These are phyloP conservation scores for Telfairia occidentalis DNA, from an alignment of 331 rosid genomes.

Conservation along the genomic window DNA sequence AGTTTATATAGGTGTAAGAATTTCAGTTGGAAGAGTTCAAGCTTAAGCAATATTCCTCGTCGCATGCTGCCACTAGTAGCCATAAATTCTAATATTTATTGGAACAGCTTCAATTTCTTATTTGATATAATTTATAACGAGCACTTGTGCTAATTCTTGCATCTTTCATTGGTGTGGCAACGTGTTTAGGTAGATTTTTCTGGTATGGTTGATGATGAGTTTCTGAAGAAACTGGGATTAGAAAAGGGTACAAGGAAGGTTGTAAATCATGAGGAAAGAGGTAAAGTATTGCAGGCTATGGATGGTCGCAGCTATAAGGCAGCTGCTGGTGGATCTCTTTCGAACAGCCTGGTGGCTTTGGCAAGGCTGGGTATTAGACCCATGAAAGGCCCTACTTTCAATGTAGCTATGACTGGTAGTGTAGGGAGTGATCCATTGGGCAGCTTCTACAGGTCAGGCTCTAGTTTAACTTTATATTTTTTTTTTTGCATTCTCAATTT, in stretches of 20 bases:
- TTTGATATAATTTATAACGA: neutral
- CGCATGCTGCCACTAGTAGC: neutral
- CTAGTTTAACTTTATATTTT: constrained; percentile 4
- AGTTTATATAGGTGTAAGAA: neutral
- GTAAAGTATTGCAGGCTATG: constrained; percentile 86
- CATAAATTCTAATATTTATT: neutral
- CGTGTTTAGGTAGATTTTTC: constrained; percentile 74
- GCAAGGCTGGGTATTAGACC: constrained; percentile 69
- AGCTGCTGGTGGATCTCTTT: constrained; percentile 96
- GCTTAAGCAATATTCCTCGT: neutral
- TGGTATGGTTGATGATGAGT: constrained; percentile 66
- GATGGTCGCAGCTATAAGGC: constrained; percentile 96
- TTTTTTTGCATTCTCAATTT: neutral
- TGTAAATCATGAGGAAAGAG: constrained; percentile 85
- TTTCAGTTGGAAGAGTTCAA: neutral
- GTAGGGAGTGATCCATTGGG: constrained; percentile 93
- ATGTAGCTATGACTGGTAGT: constrained; percentile 89
- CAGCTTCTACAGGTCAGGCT: constrained; percentile 68
- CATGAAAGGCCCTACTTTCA: constrained; percentile 41
- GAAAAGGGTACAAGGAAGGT: constrained; percentile 88
- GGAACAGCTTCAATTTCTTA: neutral
- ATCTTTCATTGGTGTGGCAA: neutral
- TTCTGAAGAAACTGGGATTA: constrained; percentile 57
- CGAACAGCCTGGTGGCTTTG: constrained; percentile 82
- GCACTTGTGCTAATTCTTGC: neutral